Base-by-base conservation (phyloP, 345 rosid genomes). In the Heritiera littoralis region DNA sequence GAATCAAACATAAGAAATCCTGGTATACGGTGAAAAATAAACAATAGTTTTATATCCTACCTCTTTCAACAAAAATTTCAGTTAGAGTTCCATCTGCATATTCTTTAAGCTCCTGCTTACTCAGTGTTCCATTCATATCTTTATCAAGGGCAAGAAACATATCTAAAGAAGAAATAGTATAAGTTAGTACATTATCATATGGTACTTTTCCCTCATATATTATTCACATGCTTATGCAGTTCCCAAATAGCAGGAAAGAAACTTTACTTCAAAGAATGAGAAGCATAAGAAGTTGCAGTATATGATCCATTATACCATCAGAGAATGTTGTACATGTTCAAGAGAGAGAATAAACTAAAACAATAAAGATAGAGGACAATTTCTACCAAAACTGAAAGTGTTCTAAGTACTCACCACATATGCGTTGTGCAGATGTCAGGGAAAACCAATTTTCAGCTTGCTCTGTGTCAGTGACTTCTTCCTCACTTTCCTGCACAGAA, bases 401-500 rank as follows among this genome's bases (percentile, higher is more conserved):
- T 52, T 17, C 30, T 45, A 75, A 61, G 48, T 52, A 72, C 93
- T 77, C 77, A 93, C 99, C 98, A 76, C 98, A 94, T 75, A 97
- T 92, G 41, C 98, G 97, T 80, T 97, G 99, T 41, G 99, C 98
- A 77, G 99, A 97, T 23, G 98, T 97, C 88, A 97, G 85, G 74
- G 99, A 97, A 84, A 97, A 94, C 99, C 99, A 97, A 87, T 97
- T 97, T 86, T 97, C 99, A 81, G 98, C 98, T 82, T 93, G 99
- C 79, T 97, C 99, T 52, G 94, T 91, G 86, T 97, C 98, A 23
- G 98, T 92, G 69, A 94, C 91, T 87, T 97, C 99, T 83, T 97
- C 99, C 87, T 97, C 98, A 70, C 88, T 94, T 88, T 94, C 99
- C 99, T 94, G 74, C n/a, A 75, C 58, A 55, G 72, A 76, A 82